Base-by-base conservation (phyloP, 257 asterid species). In the Capsicum rhomboideum region DNA sequence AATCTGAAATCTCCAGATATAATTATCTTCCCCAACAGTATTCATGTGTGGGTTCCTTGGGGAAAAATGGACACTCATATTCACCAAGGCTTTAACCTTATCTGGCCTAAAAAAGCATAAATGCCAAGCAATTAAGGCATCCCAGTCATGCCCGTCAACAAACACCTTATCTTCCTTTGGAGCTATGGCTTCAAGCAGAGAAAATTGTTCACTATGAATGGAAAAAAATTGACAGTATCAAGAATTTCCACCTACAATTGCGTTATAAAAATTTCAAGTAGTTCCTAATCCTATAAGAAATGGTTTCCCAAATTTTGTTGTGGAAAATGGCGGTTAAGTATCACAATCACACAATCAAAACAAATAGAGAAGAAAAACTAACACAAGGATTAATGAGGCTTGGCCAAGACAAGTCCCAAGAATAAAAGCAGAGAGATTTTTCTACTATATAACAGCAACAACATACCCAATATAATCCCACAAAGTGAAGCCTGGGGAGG, bases 121-220 rank as follows among this genome's bases (percentile, higher is more conserved):
- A 53, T 89, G 88, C 97, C 97, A 94, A 14, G 97, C 94, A 52
- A 93, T 42, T 0, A 4, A 0, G 9, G 98, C 97, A 20, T 97
- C 98, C 97, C 93, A 94, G 88, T 94, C 97, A 85, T 93, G 97
- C 28, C 92, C 98, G 3, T 92, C 98, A 29, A 94, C 95, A 87
- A 93, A 93, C 85, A 93, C 95, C 87, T 91, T 86, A 0, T 82
- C 93, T 42, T 83, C 95, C 54, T 82, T 18, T 4, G 88, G 86
- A 9, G 90, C 89, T 8, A 94, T 72, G 23, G 91, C 93, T 54
- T 90, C 92, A 2, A 94, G 89, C 12, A n/a, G n/a, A n/a, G 50
- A 44, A 1, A 8, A 1, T 8, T 44, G 8, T 44, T 10, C 44
- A 6, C 7, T 40, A 40, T 40, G 44, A 40, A 40, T 34, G 4